These are phyloP conservation scores for Rhododendron ferrugineum DNA, from an alignment of 148 eudicot genomes.

Conservation along the genomic window DNA sequence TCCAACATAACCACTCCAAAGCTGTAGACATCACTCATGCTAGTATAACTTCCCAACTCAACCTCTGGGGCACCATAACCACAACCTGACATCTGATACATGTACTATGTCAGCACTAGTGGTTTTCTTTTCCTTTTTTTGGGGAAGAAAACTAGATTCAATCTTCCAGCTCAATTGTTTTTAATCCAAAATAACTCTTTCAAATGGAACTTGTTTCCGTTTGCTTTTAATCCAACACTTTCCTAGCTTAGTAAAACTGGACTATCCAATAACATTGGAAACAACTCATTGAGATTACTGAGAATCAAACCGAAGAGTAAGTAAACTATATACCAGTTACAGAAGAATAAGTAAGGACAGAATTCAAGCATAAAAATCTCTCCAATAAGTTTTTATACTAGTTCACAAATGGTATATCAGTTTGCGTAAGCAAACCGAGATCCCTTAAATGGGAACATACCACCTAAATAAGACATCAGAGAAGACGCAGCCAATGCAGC, in stretches of 20 bases:
- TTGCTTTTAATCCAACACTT: background rate
- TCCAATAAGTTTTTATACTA: background rate
- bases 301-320: background rate
- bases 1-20: conserved; percentile 96
- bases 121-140: background rate
- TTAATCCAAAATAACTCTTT: background rate
- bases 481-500: background rate
- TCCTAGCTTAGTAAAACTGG: background rate
- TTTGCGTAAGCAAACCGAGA: background rate
- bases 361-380: background rate
- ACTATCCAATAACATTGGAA: background rate
- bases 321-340: background rate
- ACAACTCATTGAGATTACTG: background rate
- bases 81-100: conserved; percentile 43
- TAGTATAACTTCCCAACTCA: conserved; percentile 69
- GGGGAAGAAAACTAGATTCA: background rate
- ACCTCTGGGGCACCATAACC: conserved; percentile 97
- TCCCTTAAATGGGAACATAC: background rate
- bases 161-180: background rate
- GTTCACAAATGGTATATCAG: background rate
- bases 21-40: conserved; percentile 87
- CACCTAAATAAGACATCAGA: background rate
- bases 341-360: background rate
- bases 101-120: conserved; percentile 6
- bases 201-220: background rate